Evolutionary conservation across 2,329 filamentous ascomycete species (phyloP).

Genomic region (Blastomyces gilchristii): DNA sequence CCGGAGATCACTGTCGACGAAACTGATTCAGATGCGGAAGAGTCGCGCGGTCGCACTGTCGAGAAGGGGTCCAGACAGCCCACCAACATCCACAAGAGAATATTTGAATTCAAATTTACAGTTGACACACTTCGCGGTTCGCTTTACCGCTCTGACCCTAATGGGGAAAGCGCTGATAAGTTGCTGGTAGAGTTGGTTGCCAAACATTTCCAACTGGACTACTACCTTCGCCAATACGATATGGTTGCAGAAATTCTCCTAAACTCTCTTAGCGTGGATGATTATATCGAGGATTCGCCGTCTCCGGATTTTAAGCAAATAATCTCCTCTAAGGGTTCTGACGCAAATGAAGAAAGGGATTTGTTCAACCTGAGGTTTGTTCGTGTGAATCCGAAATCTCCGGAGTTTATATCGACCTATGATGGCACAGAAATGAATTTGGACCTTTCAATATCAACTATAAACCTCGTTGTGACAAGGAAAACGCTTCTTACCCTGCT

Average conservation of each 20-base stretch:
- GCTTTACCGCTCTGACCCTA: conserved; percentile 74
- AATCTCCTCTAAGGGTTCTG: conserved; percentile 74
- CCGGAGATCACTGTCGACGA: conserved; percentile 71
- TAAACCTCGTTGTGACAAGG: conserved; percentile 89
- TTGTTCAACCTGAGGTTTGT: conserved; percentile 83
- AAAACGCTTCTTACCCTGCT: conserved; percentile 84
- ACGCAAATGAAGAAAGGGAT: conserved; percentile 61
- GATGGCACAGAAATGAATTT: conserved; percentile 91
- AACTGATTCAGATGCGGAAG: conserved; percentile 46
- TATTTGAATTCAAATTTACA: conserved; percentile 93
- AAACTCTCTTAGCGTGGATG: conserved; percentile 77
- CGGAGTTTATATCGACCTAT: conserved; percentile 84
- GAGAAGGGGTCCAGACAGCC: conserved; percentile 37
- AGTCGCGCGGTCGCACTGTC: conserved; percentile 32
- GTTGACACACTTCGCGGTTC: conserved; percentile 92
- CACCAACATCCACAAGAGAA: conserved; percentile 71
- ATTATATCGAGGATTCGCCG: conserved; percentile 82
- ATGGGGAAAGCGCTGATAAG: conserved; percentile 63
- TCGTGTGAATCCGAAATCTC: conserved; percentile 79
- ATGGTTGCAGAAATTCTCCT: conserved; percentile 88
- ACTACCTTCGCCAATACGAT: conserved; percentile 80
- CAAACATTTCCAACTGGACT: conserved; percentile 75
- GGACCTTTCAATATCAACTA: conserved; percentile 82
- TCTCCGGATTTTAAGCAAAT: conserved; percentile 85
- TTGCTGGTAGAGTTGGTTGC: conserved; percentile 85